phyloP scores from a whole-genome alignment of 495 filamentous ascomycete species.

The Aspergillus sclerotiicarbonarius region DNA sequence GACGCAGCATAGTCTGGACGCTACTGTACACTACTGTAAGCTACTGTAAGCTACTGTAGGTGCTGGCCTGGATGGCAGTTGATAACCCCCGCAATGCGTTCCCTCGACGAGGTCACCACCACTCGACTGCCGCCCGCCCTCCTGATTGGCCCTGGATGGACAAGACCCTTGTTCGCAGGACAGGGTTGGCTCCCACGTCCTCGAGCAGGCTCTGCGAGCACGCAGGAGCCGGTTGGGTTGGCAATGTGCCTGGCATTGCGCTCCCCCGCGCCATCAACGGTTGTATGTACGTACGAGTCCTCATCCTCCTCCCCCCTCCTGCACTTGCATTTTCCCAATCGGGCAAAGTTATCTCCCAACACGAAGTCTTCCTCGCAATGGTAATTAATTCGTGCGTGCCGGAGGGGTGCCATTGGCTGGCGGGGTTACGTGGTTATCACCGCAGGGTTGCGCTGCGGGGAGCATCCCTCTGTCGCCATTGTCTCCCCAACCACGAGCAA shows the following conservation, averaged over 20 bases:
- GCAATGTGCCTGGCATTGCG: constrained; percentile 7
- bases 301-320: neutral
- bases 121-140: neutral
- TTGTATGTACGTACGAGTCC: constrained; percentile 1
- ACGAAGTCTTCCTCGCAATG: neutral
- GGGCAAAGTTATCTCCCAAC: constrained; percentile 6
- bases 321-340: constrained; percentile 15
- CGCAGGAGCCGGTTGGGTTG: constrained; percentile 3
- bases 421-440: neutral
- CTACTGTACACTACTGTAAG: neutral
- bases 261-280: constrained; percentile 10
- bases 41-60: neutral
- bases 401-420: constrained; percentile 9
- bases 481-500: too few relatives aligned
- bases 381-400: constrained; percentile 2
- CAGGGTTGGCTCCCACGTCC: neutral
- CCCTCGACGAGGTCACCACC: neutral
- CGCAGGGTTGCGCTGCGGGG: neutral
- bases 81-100: constrained; percentile 1
- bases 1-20: neutral
- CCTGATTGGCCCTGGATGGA: neutral
- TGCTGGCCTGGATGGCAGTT: constrained; percentile 7
- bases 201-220: neutral
- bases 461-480: neutral
- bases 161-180: constrained; percentile 1